Evolutionary conservation across 805 yeast species (phyloP), one percentile per base, ranked within the genome.

Genomic region (Suhomyces emberorum): DNA sequence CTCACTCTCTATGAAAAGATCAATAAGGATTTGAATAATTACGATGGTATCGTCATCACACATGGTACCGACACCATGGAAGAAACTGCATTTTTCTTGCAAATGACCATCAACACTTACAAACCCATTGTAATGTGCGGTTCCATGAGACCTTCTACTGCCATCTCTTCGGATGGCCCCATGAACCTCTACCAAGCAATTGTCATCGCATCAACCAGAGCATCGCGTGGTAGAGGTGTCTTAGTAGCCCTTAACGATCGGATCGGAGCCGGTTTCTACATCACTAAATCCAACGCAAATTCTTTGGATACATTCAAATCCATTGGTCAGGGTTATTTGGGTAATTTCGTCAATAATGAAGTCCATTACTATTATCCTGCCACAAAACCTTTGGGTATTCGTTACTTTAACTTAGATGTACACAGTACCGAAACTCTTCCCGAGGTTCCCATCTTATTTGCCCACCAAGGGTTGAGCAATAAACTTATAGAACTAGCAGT

Each of bases 31-130:
- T 51, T 77, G 24, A 62, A 57, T 28, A 42, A 57, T 3, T 74
- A 66, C 43, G 78, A 76, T 47, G 84, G 83, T 27, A 70, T 78
- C 14, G 84, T 79, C 28, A 74, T 79, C 25, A 79, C 84, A 1
- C 86, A 79, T 53, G 86, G 86, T n/a, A 79, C 86, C 6, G 86
- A 79, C 48, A 76, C 84, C 1, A 65, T 78, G 63, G 79, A 81
- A 34, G 86, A 79, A 52, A 79, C 86, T 6, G 77, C 83, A 0
- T 79, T 79, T 51, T 79, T 79, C 53, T 57, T 79, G 24, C 82
- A 79, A 42, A 59, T 72, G 35, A 69, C 74, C 7, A 48, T 73
- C 19, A 46, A 59, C 30, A 61, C 69, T 10, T 27, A 44, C 27
- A 66, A 78, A 38, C 85, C 85, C 3, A 73, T 81, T 35, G 86